Conservation (phyloP, 805 yeast species). For the Starmerella davenportii region DNA sequence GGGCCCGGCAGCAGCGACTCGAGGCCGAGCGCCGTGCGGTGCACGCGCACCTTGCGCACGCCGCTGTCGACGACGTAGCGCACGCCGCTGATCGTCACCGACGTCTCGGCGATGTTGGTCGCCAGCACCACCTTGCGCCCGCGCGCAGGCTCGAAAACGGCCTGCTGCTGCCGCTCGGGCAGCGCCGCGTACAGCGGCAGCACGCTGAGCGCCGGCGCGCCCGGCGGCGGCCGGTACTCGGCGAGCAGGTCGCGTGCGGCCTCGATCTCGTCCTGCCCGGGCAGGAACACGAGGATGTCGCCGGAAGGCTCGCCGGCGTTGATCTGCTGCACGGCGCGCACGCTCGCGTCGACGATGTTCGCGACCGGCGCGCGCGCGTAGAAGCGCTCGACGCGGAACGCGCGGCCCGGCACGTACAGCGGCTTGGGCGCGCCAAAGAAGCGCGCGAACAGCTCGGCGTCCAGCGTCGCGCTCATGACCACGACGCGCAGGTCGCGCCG, state of each 20-base stretch:
- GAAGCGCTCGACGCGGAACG: slow-evolving; percentile 60
- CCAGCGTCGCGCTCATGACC: slow-evolving; percentile 92
- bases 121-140: slow-evolving; percentile 71
- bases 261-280: slow-evolving; percentile 97
- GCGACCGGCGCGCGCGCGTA: slow-evolving; percentile 50
- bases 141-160: slow-evolving; percentile 52
- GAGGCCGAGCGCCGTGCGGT: slow-evolving; percentile 83
- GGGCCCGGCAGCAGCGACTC: slow-evolving; percentile 88
- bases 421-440: slow-evolving; percentile 47
- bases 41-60: slow-evolving; percentile 76
- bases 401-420: slow-evolving; percentile 77
- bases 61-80: slow-evolving; percentile 88
- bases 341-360: slow-evolving; percentile 66
- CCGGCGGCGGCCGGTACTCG: slow-evolving; percentile 39
- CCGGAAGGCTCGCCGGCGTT: slow-evolving; percentile 70
- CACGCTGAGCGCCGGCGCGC: slow-evolving; percentile 58
- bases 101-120: slow-evolving; percentile 95
- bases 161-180: slow-evolving; percentile 65
- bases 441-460: slow-evolving; percentile 65
- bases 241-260: slow-evolving; percentile 45
- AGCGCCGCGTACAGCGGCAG: slow-evolving; percentile 87
- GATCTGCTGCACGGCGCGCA: slow-evolving; percentile 57
- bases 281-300: slow-evolving; percentile 77
- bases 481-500: slow-evolving; percentile 48
- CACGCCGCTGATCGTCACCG: slow-evolving; percentile 88